Base-by-base conservation (phyloP, 495 filamentous ascomycete genomes). In the Pyronema domesticum region DNA sequence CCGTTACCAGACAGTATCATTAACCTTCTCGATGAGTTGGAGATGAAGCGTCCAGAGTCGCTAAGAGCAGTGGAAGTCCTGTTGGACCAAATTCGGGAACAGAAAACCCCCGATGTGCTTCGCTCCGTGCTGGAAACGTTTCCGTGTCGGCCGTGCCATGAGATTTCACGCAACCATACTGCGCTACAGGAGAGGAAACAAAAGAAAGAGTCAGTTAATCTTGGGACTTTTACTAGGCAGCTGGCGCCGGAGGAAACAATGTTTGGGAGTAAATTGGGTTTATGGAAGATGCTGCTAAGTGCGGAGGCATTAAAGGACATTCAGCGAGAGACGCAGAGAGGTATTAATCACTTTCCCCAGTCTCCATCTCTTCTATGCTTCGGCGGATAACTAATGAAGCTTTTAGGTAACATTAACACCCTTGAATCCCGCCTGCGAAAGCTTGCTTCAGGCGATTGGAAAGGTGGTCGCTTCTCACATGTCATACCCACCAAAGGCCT, bases 211-310 rank as follows among this genome's bases (percentile, higher is more conserved):
- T 11, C 30, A 4, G 13, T 8, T 11, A n/a, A 13, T 13, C 4
- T n/a, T 47, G 45, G 45, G 1, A 15, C 3, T 23, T 47, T 15
- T 23, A 11, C 36, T 3, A 17, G 2, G 11, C 11, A 36, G 13
- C 10, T n/a, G 5, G 7, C 47, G 13, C 34, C 34, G 10, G 19
- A 50, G 19, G 47, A 54, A 8, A 34, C 17, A 7, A 42, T 63
- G 4, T 64, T 69, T 33, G 69, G 66, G 0, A 60, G 62, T 6
- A 44, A 50, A n/a, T 5, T 72, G 0, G 71, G 70, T 6, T 7
- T 53, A 6, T 73, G 70, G 70, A 72, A 71, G 54, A 55, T 73
- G n/a, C 37, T 69, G 0, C 45, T 73, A 5, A 70, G 71, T 4
- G 49, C 54, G 4, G 40, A 53, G 7, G 71, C 71, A 8, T 54